phyloP scores from a whole-genome alignment of 768 basidiomycete genomes.

The Lactarius deliciosus region DNA sequence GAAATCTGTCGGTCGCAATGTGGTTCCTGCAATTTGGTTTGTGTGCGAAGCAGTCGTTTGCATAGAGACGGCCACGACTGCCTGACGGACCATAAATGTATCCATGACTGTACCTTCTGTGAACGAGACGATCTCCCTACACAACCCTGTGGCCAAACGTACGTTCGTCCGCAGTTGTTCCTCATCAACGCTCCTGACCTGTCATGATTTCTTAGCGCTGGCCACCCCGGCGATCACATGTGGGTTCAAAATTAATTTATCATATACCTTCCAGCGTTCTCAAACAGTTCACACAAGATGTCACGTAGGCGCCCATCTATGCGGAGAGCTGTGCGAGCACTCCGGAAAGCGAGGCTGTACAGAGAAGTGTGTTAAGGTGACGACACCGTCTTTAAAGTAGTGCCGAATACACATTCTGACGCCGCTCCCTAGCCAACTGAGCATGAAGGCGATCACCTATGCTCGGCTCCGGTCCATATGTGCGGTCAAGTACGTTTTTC shows the following conservation, averaged over 20 bases:
- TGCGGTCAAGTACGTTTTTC: slow-evolving; percentile 50
- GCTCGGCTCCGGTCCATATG: slow-evolving; percentile 52
- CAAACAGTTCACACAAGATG: slow-evolving; percentile 41
- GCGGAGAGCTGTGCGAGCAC: slow-evolving; percentile 50
- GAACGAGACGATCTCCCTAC: slow-evolving; percentile 35
- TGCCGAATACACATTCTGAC: background rate
- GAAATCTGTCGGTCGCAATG: slow-evolving; percentile 53
- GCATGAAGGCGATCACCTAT: slow-evolving; percentile 48
- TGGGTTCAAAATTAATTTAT: slow-evolving; percentile 31
- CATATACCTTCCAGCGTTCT: background rate
- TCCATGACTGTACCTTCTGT: slow-evolving; percentile 43
- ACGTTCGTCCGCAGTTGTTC: slow-evolving; percentile 24
- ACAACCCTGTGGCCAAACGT: slow-evolving; percentile 48
- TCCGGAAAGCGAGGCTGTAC: slow-evolving; percentile 49
- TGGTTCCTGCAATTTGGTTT: slow-evolving; percentile 46
- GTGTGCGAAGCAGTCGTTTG: slow-evolving; percentile 42
- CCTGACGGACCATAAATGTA: slow-evolving; percentile 48
- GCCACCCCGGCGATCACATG: slow-evolving; percentile 56
- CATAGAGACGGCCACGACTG: slow-evolving; percentile 53
- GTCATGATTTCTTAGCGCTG: slow-evolving; percentile 42
- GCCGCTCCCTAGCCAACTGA: background rate
- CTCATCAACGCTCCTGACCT: too few relatives aligned
- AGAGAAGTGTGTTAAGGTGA: background rate
- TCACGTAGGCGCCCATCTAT: slow-evolving; percentile 43
- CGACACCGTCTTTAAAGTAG: slow-evolving; percentile 42